Evolutionary conservation across 1,284 basidiomycete species (phyloP).

Genomic region (Malassezia sp.): DNA sequence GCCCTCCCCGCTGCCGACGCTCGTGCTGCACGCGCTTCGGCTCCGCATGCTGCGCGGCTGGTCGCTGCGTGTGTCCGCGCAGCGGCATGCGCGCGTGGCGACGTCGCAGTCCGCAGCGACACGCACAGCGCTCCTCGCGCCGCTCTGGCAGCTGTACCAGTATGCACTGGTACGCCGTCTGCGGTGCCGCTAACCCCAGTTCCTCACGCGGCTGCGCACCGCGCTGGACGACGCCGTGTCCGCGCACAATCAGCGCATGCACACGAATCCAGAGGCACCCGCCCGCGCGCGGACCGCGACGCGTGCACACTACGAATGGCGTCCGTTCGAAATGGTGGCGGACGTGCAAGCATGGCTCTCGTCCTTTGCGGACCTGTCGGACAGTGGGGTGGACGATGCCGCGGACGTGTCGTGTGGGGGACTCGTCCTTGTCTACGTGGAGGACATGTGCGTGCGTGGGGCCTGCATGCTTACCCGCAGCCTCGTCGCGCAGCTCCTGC

Average conservation of each 20-base stretch:
- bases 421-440: slow-evolving; percentile 1
- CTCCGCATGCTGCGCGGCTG: slow-evolving; percentile 16
- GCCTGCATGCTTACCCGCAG: not conserved
- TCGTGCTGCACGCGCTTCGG: slow-evolving; percentile 12
- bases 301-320: slow-evolving; percentile 1
- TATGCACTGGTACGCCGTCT: slow-evolving; percentile 11
- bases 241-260: not conserved
- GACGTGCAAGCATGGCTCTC: slow-evolving; percentile 6
- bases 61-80: not conserved
- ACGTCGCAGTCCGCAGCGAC: not conserved
- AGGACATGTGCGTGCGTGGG: not conserved
- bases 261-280: no score
- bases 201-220: slow-evolving; percentile 8
- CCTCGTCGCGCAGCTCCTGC: slow-evolving; percentile 6
- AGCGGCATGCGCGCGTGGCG: not conserved
- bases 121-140: slow-evolving; percentile 4
- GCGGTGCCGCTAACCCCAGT: not conserved
- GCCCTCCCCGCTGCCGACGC: slow-evolving; percentile 3
- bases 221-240: not conserved
- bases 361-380: slow-evolving; percentile 6
- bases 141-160: slow-evolving; percentile 14
- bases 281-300: not conserved
- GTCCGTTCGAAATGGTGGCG: slow-evolving; percentile 3
- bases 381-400: not conserved
- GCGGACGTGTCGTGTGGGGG: slow-evolving; percentile 5